Base-by-base conservation (phyloP, 495 filamentous ascomycete species). In the Xanthoparmelia taractica region DNA sequence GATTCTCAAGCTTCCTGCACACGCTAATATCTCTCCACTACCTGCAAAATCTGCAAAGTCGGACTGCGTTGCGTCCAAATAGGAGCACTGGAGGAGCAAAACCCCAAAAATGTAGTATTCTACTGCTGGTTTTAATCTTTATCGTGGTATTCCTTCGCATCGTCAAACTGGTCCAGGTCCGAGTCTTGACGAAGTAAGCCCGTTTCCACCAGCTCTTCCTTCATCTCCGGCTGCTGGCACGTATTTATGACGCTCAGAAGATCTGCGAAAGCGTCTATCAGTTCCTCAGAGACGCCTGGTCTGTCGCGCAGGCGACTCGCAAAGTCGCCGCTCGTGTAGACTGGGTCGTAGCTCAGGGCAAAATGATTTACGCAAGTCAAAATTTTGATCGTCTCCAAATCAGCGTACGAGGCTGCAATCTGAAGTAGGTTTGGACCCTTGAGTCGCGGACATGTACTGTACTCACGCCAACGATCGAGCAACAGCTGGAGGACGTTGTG, bases 391-490 rank as follows among this genome's bases (percentile, higher is more conserved):
- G 57, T 65, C 55, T 73, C 66, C 15, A 70, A 36, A 57, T 75
- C 73, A 27, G 69, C 73, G 59, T 68, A 73, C 25, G 66, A 58
- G 1, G 73, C 72, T 37, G 63, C 59, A 34, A 68, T 61, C 33
- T 67, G 33, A 15, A 73, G 67, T 17, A 73, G 66, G 57, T 75
- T 63, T 34, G 70, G 70, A 37, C 71, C 69, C n/a, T 66, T 47
- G 13, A 72, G 70, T n/a, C 72, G 65, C 12, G 72, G 71, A 59
- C 71, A 73, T 23, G 36, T 50, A 48, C 38, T 68, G 65, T 72
- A 75, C 38, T 73, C 69, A 31, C 61, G 60, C 70, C 73, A 75
- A 18, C 67, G 61, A 57, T 75, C 69, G 25, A 75, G 66, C 2
- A 65, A 57, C 23, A 65, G 41, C 34, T 38, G n/a, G 5, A 65